Evolutionary conservation across 2,329 filamentous ascomycete species (phyloP), one percentile per base, ranked within the genome.

Genomic region (Cryphonectria nitschkei): DNA sequence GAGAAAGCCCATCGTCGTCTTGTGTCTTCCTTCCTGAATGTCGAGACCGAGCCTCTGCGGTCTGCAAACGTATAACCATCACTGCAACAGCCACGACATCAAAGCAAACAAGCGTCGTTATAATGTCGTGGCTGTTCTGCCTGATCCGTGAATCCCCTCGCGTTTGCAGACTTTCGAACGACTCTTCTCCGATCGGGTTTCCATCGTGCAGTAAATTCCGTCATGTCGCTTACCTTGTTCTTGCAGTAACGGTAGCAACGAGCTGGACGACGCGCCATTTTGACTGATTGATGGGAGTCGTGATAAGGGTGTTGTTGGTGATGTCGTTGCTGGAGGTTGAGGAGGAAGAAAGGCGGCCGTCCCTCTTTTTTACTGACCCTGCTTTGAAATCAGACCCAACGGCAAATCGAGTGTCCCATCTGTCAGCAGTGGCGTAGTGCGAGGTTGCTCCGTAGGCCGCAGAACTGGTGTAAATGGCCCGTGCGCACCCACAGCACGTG

Each of bases 161-260:
- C 22, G 46, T 61, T 56, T 69, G 63, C 46, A 52, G 26, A 70
- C 64, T 60, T 60, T 61, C 64, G 41, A 64, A 58, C 16, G 52
- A 41, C 58, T 56, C 39, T 5, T 63, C 56, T 67, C 58, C 67
- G 22, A 58, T 52, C 26, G 43, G 9, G 2, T 64, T 22, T 60
- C 58, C 50, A 64, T 65, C 14, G 34, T 34, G 54, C 37, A 46
- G 29, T n/a, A 54, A 32, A 34, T 62, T 39, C 43, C 54, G 22
- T 67, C 67, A 65, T 75, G 54, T 64, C 34, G 85, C 92, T 87
- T 84, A 97, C 94, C 94, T 98, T 98, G 92, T 98, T 99, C 94
- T 99, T 99, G 95, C 96, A 99, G 93, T 99, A 99, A 84, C 96
- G 92, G 91, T 97, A 99, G 89, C 96, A 99, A 89, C 96, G 93